Conservation (phyloP, 805 yeast species). For the Cyberlindnera nakhonratchasimensis region DNA sequence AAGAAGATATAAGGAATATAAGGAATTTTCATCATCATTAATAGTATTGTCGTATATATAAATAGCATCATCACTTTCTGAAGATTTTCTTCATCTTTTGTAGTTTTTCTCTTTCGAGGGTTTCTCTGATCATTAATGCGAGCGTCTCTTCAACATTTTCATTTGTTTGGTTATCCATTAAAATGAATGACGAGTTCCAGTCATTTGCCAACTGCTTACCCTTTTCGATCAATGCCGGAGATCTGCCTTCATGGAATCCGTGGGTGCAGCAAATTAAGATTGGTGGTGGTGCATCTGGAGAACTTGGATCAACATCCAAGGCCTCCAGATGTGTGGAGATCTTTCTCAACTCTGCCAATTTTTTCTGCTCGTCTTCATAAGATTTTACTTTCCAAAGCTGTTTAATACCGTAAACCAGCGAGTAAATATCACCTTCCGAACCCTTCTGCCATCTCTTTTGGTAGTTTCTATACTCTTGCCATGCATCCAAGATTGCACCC, state of each 20-base stretch:
- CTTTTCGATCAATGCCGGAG: constrained; percentile 54
- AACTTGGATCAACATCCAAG: constrained; percentile 33
- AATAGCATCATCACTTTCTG: constrained; percentile 2
- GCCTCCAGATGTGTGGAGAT: constrained; percentile 31
- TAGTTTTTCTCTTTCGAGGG: constrained; percentile 44
- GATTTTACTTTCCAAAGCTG: constrained; percentile 49
- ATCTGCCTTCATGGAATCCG: constrained; percentile 49
- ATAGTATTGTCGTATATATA: background rate
- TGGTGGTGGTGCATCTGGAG: constrained; percentile 55
- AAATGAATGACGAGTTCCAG: constrained; percentile 67
- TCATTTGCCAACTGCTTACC: constrained; percentile 54
- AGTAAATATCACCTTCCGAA: constrained; percentile 63
- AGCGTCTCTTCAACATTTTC: constrained; percentile 54
- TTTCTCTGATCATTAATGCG: constrained; percentile 55
- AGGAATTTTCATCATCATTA: background rate
- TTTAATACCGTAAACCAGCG: constrained; percentile 53
- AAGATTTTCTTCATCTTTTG: constrained; percentile 20
- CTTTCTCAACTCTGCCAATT: constrained; percentile 30
- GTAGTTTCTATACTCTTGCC: constrained; percentile 63
- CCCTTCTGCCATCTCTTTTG: constrained; percentile 58
- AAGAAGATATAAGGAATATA: background rate
- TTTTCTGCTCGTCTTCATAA: constrained; percentile 30
- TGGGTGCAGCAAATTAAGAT: constrained; percentile 67
- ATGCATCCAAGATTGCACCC: constrained; percentile 62
- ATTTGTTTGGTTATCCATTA: constrained; percentile 51